Conservation (phyloP, 768 basidiomycete genomes). For the Amyloporia xantha region DNA sequence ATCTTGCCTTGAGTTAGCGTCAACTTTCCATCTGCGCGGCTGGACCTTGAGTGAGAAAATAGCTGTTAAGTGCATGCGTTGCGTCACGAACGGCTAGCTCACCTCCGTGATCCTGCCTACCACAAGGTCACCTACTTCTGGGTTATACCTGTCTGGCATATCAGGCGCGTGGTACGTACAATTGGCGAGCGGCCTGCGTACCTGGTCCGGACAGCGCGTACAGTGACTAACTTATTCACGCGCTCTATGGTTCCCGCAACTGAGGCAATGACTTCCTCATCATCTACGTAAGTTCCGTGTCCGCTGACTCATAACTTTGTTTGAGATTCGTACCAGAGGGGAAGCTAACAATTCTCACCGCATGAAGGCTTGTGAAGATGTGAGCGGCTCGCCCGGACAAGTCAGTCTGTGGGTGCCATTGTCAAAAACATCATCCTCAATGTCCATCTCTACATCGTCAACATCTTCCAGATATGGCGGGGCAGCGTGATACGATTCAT, state of each 20-base stretch:
- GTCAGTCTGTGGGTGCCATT: slow-evolving; percentile 50
- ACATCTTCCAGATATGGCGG: slow-evolving; percentile 29
- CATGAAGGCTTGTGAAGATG: slow-evolving; percentile 85
- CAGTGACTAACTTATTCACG: slow-evolving; percentile 93
- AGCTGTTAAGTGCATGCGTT: neutral
- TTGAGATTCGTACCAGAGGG: neutral
- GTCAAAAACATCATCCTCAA: slow-evolving; percentile 45
- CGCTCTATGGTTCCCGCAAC: slow-evolving; percentile 90
- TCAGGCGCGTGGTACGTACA: slow-evolving; percentile 1
- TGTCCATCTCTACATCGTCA: slow-evolving; percentile 36
- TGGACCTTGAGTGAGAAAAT: slow-evolving; percentile 46
- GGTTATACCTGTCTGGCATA: slow-evolving; percentile 63
- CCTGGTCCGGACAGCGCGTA: slow-evolving; percentile 83
- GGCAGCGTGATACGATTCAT: slow-evolving; percentile 16
- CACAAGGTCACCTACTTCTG: slow-evolving; percentile 97
- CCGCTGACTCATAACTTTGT: slow-evolving; percentile 46
- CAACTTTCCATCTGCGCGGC: slow-evolving; percentile 94
- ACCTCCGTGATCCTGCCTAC: slow-evolving; percentile 96
- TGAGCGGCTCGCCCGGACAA: slow-evolving; percentile 76
- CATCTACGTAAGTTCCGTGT: slow-evolving; percentile 94
- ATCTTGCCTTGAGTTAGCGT: slow-evolving; percentile 89
- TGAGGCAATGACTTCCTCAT: slow-evolving; percentile 82
- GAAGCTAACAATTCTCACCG: slow-evolving; percentile 43
- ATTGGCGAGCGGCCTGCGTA: slow-evolving; percentile 27
- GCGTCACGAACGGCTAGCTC: slow-evolving; percentile 13